Percentiles rank a stretch among this genome's conserved stretches.
Evolutionary conservation across 202 grass and related monocot species (phyloP).

Genomic region (Miscanthus sacchariflorus): DNA sequence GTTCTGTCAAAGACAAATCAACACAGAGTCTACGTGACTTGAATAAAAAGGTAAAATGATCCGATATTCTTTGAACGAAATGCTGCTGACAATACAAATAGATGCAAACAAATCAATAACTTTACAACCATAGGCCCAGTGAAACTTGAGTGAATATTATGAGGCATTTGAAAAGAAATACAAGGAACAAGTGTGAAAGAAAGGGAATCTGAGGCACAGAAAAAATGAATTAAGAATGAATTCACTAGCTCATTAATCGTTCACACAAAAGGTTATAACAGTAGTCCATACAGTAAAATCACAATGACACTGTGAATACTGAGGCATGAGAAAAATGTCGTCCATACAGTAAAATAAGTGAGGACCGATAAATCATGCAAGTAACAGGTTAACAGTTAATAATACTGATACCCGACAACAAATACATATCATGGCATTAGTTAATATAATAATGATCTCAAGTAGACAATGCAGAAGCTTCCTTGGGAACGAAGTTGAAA

Average conservation of each 20-base stretch:
- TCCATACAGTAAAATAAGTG: neutral
- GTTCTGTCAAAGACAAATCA: constrained; percentile 39
- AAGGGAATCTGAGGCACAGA: neutral
- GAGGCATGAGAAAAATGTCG: neutral
- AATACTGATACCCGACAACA: constrained; percentile 7
- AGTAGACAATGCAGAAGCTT: neutral
- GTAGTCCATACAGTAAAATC: constrained; percentile 13
- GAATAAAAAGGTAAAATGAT: constrained; percentile 12
- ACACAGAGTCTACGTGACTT: neutral
- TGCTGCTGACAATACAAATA: constrained; percentile 1
- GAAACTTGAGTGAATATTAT: constrained; percentile 3
- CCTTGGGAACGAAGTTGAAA: neutral
- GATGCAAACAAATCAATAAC: constrained; percentile 16
- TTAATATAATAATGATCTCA: constrained; percentile 12
- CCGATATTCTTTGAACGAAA: neutral
- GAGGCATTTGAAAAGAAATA: neutral
- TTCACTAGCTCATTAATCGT: neutral
- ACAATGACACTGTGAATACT: neutral
- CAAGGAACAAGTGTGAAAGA: constrained; percentile 11
- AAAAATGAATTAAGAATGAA: constrained; percentile 20
- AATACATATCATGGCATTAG: neutral
- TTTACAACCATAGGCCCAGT: neutral
- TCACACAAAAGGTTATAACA: neutral
- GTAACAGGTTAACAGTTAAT: neutral
- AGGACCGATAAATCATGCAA: constrained; percentile 16